A percentile compares a stretch with the other conserved stretches of the same genome.
phyloP scores from a whole-genome alignment of 257 asterid species.

The Ajuga chamaepitys region DNA sequence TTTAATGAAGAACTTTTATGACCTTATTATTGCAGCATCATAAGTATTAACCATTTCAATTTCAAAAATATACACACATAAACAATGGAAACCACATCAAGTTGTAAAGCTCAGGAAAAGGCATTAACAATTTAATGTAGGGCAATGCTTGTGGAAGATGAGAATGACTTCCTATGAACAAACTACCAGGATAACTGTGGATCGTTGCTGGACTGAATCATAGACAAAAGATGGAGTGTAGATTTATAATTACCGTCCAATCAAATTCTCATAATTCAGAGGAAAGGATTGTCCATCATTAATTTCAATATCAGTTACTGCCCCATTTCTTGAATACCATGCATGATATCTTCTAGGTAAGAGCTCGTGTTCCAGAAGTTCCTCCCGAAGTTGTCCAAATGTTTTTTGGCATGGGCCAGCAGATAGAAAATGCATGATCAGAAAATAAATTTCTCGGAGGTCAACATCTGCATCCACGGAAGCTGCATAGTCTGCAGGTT shows the following conservation, averaged over 20 bases:
- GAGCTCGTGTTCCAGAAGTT: constrained; percentile 77
- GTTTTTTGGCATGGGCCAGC: constrained; percentile 86
- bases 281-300: constrained; percentile 69
- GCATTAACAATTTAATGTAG: not conserved
- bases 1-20: not conserved
- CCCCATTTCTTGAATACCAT: constrained; percentile 64
- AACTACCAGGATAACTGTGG: not conserved
- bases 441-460: constrained; percentile 73
- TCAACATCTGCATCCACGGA: constrained; percentile 61
- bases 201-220: constrained; percentile 12
- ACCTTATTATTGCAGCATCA: not conserved
- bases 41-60: not conserved
- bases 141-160: not conserved
- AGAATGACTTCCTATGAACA: constrained; percentile 1
- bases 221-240: not conserved
- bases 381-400: constrained; percentile 49
- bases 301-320: constrained; percentile 26
- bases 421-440: constrained; percentile 90
- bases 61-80: not conserved
- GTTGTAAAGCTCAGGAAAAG: not conserved
- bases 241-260: constrained; percentile 41
- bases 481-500: constrained; percentile 34
- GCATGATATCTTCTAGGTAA: constrained; percentile 97
- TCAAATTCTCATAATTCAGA: constrained; percentile 48
- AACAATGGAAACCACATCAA: not conserved